Evolutionary conservation across 2,329 filamentous ascomycete genomes (phyloP).

Genomic region (Cordyceps cateniannulata): DNA sequence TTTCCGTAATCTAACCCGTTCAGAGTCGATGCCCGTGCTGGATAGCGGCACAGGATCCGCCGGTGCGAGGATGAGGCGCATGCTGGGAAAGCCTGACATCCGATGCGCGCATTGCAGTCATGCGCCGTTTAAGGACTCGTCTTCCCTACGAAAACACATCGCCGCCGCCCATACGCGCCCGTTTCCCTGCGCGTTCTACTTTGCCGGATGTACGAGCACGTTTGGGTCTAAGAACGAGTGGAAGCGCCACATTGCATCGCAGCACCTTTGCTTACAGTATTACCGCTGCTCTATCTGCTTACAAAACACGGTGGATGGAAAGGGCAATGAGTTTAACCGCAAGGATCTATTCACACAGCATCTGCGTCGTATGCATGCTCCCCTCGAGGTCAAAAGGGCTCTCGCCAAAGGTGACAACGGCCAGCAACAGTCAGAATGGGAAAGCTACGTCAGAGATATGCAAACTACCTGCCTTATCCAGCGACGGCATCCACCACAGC

Average conservation of each 20-base stretch:
- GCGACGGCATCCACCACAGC: constrained; percentile 61
- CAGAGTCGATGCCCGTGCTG: constrained; percentile 6
- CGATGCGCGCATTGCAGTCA: constrained; percentile 56
- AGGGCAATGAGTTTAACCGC: constrained; percentile 74
- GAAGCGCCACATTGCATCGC: constrained; percentile 89
- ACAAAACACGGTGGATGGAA: constrained; percentile 46
- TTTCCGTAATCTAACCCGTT: constrained; percentile 13
- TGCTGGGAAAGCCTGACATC: constrained; percentile 53
- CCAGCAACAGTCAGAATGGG: constrained; percentile 57
- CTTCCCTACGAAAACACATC: constrained; percentile 59
- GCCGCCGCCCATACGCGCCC: constrained; percentile 63
- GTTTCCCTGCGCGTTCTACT: constrained; percentile 80
- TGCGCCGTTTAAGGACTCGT: constrained; percentile 60
- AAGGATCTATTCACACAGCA: constrained; percentile 97
- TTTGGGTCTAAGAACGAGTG: constrained; percentile 96
- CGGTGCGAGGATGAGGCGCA: constrained; percentile 39
- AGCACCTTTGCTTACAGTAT: constrained; percentile 69
- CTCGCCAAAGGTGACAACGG: constrained; percentile 48
- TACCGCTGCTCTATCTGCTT: constrained; percentile 59
- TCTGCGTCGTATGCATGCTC: constrained; percentile 85
- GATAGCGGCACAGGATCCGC: constrained; percentile 27
- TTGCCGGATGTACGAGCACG: constrained; percentile 74
- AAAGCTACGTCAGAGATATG: constrained; percentile 60
- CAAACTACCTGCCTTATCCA: constrained; percentile 67
- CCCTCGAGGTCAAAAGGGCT: constrained; percentile 55